Percentiles rank a stretch among this genome's conserved stretches.
phyloP scores from a whole-genome alignment of 225 moss, liverwort and hornwort genomes.

The Takakia lepidozioides region DNA sequence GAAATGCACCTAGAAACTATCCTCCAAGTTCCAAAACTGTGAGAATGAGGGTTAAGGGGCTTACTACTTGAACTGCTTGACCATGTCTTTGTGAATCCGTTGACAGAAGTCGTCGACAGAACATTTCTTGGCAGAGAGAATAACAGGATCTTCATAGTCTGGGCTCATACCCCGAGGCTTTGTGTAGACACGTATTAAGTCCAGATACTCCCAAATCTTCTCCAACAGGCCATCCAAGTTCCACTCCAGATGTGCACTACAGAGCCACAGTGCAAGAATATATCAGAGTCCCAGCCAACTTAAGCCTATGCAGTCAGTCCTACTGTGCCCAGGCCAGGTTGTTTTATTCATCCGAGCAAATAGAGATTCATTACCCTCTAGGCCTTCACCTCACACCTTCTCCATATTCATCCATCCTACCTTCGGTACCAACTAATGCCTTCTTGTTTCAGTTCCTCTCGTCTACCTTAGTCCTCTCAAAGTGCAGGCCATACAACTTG shows the following conservation, averaged over 20 bases:
- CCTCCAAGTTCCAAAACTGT: neutral
- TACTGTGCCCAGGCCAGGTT: no score
- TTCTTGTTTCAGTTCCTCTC: no score
- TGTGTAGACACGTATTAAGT: slow-evolving; percentile 83
- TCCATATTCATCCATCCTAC: no score
- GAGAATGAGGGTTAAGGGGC: slow-evolving; percentile 7
- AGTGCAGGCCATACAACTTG: no score
- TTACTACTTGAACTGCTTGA: slow-evolving; percentile 83
- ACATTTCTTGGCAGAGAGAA: slow-evolving; percentile 69
- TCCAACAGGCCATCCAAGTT: slow-evolving; percentile 89
- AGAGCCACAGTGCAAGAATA: neutral
- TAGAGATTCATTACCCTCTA: no score
- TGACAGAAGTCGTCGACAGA: slow-evolving; percentile 88
- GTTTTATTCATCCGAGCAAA: no score
- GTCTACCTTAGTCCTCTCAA: no score
- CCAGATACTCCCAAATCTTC: slow-evolving; percentile 90
- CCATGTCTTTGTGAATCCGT: slow-evolving; percentile 90
- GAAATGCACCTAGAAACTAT: neutral
- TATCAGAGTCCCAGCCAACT: no score
- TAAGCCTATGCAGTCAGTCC: no score
- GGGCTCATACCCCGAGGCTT: slow-evolving; percentile 87
- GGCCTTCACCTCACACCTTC: no score
- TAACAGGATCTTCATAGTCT: slow-evolving; percentile 94
- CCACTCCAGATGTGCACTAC: slow-evolving; percentile 93
- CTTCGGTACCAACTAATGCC: no score